Evolutionary conservation across 345 rosid species (phyloP), one percentile per base, ranked within the genome.

Genomic region (Rhodamnia argentea): DNA sequence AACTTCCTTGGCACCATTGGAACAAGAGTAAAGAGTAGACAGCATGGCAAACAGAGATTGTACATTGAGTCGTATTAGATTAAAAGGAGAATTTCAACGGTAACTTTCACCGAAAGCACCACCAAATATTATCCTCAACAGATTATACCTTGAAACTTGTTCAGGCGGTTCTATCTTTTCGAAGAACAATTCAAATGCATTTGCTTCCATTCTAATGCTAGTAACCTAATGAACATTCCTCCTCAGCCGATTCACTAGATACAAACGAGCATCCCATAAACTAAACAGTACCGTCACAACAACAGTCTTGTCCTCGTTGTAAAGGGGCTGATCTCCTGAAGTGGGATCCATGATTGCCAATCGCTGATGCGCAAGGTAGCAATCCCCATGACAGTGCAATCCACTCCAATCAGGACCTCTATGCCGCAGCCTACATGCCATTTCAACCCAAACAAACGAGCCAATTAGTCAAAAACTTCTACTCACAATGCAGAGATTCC

Each of bases 401-500:
- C 99, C 99, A 87, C 99, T 97, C 99, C 99, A 97, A 89, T 97
- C 99, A 10, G 99, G 99, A 55, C 99, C 99, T 83, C 99, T 94
- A 87, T 97, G 99, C 94, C 93, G 95, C 93, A 97, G 90, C 88
- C 99, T 97, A 83, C 42, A 44, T 3, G 59, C 42, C 52, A 51
- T 62, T 55, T 55, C 50, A 9, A 16, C 40, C 26, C 10, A 58
- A 58, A 56, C 23, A 29, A 58, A 44, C 54, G 29, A 51, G 42
- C 83, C 82, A 10, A 27, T 18, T 5, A 54, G 57, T 54, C 27
- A n/a, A 52, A 70, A 32, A 1, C 11, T 70, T 37, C 26, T 10
- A 18, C 47, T 10, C 47, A 37, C 78, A 32, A 16, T 18, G 44
- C 23, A 70, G 78, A 70, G 24, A 4, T 32, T 32, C 13, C 47